Evolutionary conservation across 2,329 filamentous ascomycete genomes (phyloP), one percentile per base, ranked within the genome.

Genomic region (Chaetothyriales sp.): DNA sequence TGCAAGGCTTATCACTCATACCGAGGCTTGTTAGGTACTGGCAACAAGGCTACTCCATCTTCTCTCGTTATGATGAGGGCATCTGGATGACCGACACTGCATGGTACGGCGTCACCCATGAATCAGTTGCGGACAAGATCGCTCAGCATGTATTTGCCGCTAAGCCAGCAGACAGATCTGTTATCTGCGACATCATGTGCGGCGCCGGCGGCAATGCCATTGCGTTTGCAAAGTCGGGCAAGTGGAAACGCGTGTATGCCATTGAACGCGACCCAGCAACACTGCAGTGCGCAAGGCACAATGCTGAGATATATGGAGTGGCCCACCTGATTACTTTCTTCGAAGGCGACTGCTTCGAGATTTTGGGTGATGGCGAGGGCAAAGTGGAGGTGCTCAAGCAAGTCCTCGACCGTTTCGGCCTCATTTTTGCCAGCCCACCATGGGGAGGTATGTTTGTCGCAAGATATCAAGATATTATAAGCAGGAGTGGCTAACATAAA

Each of bases 61-160:
- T 94, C 68, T 82, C 83, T 15, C 77, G 76, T 60, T 98, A 95
- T 64, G 83, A 95, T 64, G 77, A 89, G 52, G 90, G 88, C 50
- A 77, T 98, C 58, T 83, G 81, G 73, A 80, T 98, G 74, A 98
- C 93, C 0, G 82, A 94, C 64, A 83, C 90, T 68, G 84, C 88
- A 49, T 98, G 92, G 92, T 98, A 92, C 65, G 92, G 89, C 50
- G 89, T 96, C 6, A 98, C 93, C 0, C 89, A 92, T 12, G 90
- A 98, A 66, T 84, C 86, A 3, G 79, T 98, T 25, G 92, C 92
- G 53, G 80, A 76, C 53, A 80, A 83, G 68, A 86, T 94, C 49
- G 86, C 89, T 15, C 63, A 73, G 12, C 84, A 95, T 62, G 73
- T 95, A 43, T 72, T 75, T 15, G 69, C 73, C 51, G 72, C 73